A percentile compares a stretch with the other conserved stretches of the same genome.
Conservation (phyloP, 495 filamentous ascomycete genomes). For the Letharia columbiana region DNA sequence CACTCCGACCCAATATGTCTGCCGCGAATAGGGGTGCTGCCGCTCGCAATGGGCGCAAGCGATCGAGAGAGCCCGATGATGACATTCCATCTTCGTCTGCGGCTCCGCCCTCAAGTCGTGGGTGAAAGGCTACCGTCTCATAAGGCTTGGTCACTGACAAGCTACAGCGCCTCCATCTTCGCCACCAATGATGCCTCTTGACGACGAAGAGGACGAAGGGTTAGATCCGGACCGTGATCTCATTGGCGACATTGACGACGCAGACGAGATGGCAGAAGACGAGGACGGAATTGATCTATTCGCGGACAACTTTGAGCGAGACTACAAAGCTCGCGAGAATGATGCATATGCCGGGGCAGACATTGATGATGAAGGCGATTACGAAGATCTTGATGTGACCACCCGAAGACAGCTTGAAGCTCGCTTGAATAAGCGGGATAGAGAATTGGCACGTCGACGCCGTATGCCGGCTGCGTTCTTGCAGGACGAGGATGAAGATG, state of each 20-base stretch:
- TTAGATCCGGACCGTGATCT: constrained; percentile 64
- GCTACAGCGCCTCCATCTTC: constrained; percentile 42
- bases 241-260: constrained; percentile 77
- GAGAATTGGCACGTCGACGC: constrained; percentile 64
- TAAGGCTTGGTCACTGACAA: constrained; percentile 20
- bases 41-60: constrained; percentile 60
- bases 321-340: constrained; percentile 59
- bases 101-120: constrained; percentile 63
- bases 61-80: constrained; percentile 71
- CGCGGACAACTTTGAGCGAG: constrained; percentile 76
- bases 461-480: constrained; percentile 78
- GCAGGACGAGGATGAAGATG: constrained; percentile 81
- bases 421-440: constrained; percentile 73
- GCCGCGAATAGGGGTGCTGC: constrained; percentile 74
- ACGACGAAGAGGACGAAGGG: constrained; percentile 65
- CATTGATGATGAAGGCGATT: constrained; percentile 74
- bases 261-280: constrained; percentile 94
- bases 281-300: constrained; percentile 92
- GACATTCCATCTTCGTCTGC: constrained; percentile 57
- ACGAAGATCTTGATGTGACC: constrained; percentile 62
- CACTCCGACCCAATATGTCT: constrained; percentile 72
- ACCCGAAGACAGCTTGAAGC: constrained; percentile 72
- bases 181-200: constrained; percentile 49
- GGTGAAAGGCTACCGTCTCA: constrained; percentile 30
- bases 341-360: constrained; percentile 61